Conservation (phyloP, 257 asterid species). For the Voacanga thouarsii region DNA sequence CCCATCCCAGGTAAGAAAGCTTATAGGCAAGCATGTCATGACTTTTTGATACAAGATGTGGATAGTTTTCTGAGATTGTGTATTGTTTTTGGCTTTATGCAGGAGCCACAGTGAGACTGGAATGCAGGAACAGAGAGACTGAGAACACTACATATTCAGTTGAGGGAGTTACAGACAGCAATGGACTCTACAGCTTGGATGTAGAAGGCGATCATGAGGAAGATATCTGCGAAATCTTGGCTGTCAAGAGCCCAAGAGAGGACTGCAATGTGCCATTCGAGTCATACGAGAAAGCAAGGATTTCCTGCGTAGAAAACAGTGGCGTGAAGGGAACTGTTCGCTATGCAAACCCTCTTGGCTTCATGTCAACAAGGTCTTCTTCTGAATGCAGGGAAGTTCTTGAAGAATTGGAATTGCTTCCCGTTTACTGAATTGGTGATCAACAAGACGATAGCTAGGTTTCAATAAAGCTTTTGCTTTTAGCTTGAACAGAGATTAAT, state of each 20-base stretch:
- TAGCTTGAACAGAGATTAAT: neutral
- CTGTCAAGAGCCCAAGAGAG: slow-evolving; percentile 23
- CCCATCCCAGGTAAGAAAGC: slow-evolving; percentile 16
- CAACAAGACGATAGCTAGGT: no score
- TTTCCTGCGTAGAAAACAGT: slow-evolving; percentile 28
- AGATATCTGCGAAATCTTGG: slow-evolving; percentile 39
- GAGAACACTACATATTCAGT: slow-evolving; percentile 8
- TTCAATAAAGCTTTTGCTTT: no score
- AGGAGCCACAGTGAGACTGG: slow-evolving; percentile 36
- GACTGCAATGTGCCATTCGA: slow-evolving; percentile 25
- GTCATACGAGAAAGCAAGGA: slow-evolving; percentile 11
- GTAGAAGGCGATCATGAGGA: slow-evolving; percentile 39
- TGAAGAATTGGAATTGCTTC: slow-evolving; percentile 20
- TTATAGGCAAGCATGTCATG: neutral
- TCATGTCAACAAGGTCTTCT: slow-evolving; percentile 14
- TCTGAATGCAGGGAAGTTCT: slow-evolving; percentile 19
- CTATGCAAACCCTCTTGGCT: slow-evolving; percentile 39
- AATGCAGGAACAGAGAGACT: slow-evolving; percentile 24
- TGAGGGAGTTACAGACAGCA: slow-evolving; percentile 14
- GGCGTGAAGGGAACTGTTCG: slow-evolving; percentile 27
- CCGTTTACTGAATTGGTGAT: neutral
- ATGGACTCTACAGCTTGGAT: slow-evolving; percentile 28
- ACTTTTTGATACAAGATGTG: neutral
- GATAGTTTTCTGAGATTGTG: neutral
- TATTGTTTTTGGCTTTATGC: neutral